A percentile compares a stretch with the other conserved stretches of the same genome.
These are phyloP conservation scores for Suillus occidentalis DNA, from an alignment of 768 basidiomycete genomes.

Conservation along the genomic window DNA sequence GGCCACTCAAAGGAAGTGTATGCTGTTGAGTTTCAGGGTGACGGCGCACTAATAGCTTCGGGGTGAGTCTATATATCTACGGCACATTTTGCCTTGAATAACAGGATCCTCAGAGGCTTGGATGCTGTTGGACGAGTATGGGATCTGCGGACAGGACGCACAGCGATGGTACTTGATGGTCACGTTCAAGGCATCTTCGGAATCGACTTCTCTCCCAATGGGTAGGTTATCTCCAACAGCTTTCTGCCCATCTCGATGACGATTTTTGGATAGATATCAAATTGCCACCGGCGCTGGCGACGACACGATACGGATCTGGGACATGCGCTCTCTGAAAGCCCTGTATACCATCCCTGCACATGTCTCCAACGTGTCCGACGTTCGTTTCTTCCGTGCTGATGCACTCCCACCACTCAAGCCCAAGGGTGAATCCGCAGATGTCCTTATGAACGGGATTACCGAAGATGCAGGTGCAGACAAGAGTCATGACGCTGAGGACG, in stretches of 20 bases:
- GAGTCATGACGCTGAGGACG: constrained; percentile 27
- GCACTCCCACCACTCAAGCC: constrained; percentile 45
- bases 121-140: constrained; percentile 97
- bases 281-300: constrained; percentile 96
- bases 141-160: constrained; percentile 93
- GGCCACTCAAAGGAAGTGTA: constrained; percentile 98
- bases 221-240: constrained; percentile 50
- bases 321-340: constrained; percentile 90
- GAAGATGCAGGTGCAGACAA: constrained; percentile 30
- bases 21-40: constrained; percentile 92
- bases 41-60: constrained; percentile 89
- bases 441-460: constrained; percentile 50
- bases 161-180: constrained; percentile 97
- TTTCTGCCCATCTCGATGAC: background rate
- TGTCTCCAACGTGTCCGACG: constrained; percentile 90
- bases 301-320: constrained; percentile 99
- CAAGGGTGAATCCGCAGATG: constrained; percentile 38
- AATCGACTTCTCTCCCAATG: constrained; percentile 93
- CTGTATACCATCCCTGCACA: constrained; percentile 97
- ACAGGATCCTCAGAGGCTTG: constrained; percentile 61
- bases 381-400: constrained; percentile 86
- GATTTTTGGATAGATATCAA: constrained; percentile 68
- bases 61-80: constrained; percentile 55
- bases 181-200: constrained; percentile 92
- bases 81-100: background rate